Percentiles rank a stretch among this genome's conserved stretches.
These are phyloP conservation scores for Adansonia madagascariensis DNA, from an alignment of 441 rosid species.

Conservation along the genomic window DNA sequence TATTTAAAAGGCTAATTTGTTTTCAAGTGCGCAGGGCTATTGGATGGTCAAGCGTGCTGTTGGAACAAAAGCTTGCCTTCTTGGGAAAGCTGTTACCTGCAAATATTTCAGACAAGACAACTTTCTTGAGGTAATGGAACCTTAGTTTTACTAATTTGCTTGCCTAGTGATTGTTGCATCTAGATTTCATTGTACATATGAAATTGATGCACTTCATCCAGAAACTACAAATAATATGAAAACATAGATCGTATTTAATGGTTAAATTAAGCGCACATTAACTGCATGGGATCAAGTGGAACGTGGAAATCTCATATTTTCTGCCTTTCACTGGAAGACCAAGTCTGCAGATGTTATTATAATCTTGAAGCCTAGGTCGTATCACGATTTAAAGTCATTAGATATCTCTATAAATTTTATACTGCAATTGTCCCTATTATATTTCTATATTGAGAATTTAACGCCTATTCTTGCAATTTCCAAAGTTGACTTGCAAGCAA, in stretches of 20 bases:
- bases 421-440: neutral
- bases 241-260: neutral
- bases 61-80: constrained; percentile 61
- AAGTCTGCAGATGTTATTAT: constrained; percentile 2
- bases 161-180: constrained; percentile 12
- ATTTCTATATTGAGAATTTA: neutral
- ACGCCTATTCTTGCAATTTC: constrained; percentile 6
- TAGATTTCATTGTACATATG: constrained; percentile 5
- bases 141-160: constrained; percentile 10
- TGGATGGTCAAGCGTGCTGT: constrained; percentile 94
- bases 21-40: constrained; percentile 51
- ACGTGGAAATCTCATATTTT: constrained; percentile 8
- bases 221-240: neutral
- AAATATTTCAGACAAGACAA: constrained; percentile 88
- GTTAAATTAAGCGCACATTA: neutral
- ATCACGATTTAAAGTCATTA: neutral
- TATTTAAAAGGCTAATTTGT: constrained; percentile 18
- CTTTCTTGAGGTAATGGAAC: constrained; percentile 75
- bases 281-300: constrained; percentile 1
- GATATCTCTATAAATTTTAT: neutral
- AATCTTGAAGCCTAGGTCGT: neutral
- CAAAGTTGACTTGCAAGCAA: neutral
- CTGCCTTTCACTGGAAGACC: neutral
- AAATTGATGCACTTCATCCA: constrained; percentile 2
- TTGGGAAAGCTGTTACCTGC: constrained; percentile 98